phyloP scores from a whole-genome alignment of 164 flowering plant species.

The Buxus sempervirens region DNA sequence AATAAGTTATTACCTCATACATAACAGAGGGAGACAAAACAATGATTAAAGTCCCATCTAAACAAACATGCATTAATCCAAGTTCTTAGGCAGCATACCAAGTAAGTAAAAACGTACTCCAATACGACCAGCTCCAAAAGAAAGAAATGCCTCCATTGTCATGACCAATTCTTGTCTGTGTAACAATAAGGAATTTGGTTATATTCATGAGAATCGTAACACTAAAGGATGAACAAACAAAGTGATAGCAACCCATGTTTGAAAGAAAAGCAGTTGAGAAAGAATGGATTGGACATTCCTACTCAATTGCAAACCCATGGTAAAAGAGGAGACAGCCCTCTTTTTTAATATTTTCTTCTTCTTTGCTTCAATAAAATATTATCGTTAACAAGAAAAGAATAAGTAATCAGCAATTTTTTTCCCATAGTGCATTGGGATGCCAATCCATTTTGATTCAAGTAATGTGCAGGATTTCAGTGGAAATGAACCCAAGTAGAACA shows the following conservation, averaged over 20 bases:
- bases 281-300: too few relatives aligned
- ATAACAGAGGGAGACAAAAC: too few relatives aligned
- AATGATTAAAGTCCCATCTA: too few relatives aligned
- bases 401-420: background rate
- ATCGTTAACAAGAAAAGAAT: background rate
- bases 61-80: background rate
- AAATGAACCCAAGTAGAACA: background rate
- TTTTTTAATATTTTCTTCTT: too few relatives aligned
- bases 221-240: too few relatives aligned
- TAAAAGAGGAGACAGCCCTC: too few relatives aligned
- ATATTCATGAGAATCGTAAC: background rate
- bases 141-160: conserved; percentile 4
- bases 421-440: background rate
- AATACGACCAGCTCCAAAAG: conserved; percentile 6
- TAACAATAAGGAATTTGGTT: background rate
- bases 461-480: background rate
- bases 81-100: conserved; percentile 6
- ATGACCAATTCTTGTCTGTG: background rate
- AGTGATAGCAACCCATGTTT: too few relatives aligned
- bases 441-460: background rate
- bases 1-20: background rate
- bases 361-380: too few relatives aligned
- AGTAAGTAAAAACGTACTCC: conserved; percentile 7
- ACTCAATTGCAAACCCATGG: too few relatives aligned
- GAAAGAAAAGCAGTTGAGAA: too few relatives aligned